Percentiles rank a stretch among this genome's conserved stretches.
Evolutionary conservation across 2,329 filamentous ascomycete genomes (phyloP).

Genomic region (Neopestalotiopsis rosae): DNA sequence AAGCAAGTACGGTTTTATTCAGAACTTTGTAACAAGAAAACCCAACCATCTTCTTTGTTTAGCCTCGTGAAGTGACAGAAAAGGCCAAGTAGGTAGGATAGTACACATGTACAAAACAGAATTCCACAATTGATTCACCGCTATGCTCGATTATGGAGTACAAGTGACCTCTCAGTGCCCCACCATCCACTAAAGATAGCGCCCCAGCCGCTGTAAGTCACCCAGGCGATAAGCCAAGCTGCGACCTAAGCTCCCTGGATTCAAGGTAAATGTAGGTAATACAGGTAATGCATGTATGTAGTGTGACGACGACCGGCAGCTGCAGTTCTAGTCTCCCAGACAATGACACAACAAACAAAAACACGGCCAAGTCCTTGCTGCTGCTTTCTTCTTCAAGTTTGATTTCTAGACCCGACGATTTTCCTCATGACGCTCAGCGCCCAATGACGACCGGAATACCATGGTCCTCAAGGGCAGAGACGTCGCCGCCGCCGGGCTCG

Average conservation of each 20-base stretch:
- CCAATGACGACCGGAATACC: slow-evolving; percentile 32
- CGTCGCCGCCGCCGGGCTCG: slow-evolving; percentile 70
- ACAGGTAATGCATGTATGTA: background rate
- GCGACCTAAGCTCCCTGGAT: background rate
- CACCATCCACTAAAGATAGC: background rate
- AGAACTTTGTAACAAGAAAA: too few species aligned
- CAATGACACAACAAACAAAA: slow-evolving; percentile 1
- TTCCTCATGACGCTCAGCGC: background rate
- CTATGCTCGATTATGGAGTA: background rate
- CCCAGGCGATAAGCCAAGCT: background rate
- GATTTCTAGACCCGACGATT: background rate
- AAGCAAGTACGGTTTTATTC: too few species aligned
- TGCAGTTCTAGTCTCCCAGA: background rate
- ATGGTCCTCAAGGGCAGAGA: slow-evolving; percentile 79
- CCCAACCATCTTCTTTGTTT: too few species aligned
- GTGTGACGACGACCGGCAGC: background rate
- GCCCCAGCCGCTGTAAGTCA: background rate
- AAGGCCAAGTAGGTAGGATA: background rate
- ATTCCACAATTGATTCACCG: background rate
- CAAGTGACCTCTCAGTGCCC: background rate
- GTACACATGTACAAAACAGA: background rate
- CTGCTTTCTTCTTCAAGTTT: background rate
- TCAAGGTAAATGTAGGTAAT: too few species aligned
- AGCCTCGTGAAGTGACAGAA: too few species aligned
- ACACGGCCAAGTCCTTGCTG: background rate